Evolutionary conservation across 140 eudicot genomes (phyloP).

Genomic region (Senecio squalidus): DNA sequence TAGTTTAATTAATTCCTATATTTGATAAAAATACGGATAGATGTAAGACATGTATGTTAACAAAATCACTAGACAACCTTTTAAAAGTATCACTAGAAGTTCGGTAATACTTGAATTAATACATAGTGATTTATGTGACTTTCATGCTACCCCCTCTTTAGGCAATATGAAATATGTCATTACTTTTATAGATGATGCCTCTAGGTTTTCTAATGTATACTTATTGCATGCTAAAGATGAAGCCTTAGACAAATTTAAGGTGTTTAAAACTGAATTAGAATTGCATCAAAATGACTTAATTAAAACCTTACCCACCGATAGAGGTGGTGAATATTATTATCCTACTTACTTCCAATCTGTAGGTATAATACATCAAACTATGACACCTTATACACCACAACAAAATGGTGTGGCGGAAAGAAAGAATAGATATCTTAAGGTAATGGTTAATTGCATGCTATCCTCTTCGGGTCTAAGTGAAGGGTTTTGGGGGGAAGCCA

Average conservation of each 20-base stretch:
- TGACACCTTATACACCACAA: too few relatives aligned
- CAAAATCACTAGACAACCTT: not conserved
- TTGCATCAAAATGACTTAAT: too few relatives aligned
- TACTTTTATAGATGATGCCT: not conserved
- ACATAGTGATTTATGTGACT: not conserved
- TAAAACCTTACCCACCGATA: too few relatives aligned
- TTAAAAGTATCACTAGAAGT: not conserved
- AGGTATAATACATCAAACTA: too few relatives aligned
- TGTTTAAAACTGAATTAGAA: not conserved
- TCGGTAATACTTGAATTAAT: not conserved
- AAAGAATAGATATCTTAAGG: too few relatives aligned
- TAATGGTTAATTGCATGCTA: too few relatives aligned
- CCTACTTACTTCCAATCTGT: too few relatives aligned
- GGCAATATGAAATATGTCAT: not conserved
- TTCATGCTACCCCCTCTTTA: not conserved
- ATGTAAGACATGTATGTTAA: slow-evolving; percentile 3
- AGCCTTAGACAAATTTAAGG: not conserved
- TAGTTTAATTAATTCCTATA: not conserved
- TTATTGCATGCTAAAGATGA: not conserved
- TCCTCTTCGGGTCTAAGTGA: too few relatives aligned
- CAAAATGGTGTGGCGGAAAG: too few relatives aligned
- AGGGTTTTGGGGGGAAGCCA: too few relatives aligned
- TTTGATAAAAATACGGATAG: not conserved
- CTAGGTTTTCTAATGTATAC: not conserved
- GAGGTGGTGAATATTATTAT: too few relatives aligned